phyloP scores from a whole-genome alignment of 345 rosid species.

The Laguncularia racemosa region DNA sequence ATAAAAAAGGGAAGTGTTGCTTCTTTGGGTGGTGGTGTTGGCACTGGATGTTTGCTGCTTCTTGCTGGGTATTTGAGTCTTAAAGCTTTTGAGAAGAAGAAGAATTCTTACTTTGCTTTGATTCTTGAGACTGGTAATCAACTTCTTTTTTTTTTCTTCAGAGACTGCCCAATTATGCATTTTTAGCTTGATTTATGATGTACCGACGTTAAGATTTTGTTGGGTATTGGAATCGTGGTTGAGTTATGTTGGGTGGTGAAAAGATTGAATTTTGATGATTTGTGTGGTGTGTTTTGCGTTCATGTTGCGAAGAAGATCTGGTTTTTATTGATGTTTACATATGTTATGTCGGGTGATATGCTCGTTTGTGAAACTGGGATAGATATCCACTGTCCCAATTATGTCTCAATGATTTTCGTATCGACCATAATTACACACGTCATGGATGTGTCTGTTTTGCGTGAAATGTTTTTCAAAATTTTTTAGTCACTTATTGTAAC shows the following conservation, averaged over 20 bases:
- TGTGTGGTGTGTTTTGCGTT: no score
- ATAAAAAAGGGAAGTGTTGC: conserved; percentile 67
- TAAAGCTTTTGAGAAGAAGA: conserved; percentile 69
- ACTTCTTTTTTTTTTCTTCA: conserved; percentile 1
- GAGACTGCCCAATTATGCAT: not conserved
- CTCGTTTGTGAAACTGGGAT: no score
- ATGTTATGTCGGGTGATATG: no score
- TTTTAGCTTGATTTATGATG: not conserved
- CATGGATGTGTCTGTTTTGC: no score
- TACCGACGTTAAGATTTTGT: not conserved
- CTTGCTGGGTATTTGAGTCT: conserved; percentile 82
- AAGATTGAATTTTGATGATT: no score
- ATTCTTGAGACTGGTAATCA: conserved; percentile 64
- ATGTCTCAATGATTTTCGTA: no score
- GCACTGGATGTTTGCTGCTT: conserved; percentile 65
- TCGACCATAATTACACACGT: no score
- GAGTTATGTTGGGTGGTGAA: not conserved
- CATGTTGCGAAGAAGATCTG: no score
- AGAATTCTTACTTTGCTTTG: conserved; percentile 55
- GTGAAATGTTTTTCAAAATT: no score
- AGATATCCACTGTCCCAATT: no score
- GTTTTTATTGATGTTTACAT: no score
- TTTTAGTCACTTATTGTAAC: no score
- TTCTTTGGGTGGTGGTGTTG: conserved; percentile 81
- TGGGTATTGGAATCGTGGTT: not conserved